These are phyloP conservation scores for Oleoguttula mirabilis DNA, from an alignment of 495 filamentous ascomycete species.

Conservation along the genomic window DNA sequence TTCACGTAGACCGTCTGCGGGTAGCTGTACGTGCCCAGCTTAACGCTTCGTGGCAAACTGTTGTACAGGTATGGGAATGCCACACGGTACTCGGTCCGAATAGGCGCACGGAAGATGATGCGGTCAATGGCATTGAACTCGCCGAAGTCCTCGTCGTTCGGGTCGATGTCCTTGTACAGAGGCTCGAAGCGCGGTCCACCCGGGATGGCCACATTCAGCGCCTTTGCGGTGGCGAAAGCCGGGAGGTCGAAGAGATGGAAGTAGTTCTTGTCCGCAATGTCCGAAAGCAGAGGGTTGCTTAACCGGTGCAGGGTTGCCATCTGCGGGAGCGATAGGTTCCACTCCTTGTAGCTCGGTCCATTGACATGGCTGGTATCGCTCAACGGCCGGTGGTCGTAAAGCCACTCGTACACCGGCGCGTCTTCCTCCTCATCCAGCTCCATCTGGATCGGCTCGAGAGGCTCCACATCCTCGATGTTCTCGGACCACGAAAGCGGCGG, in stretches of 20 bases:
- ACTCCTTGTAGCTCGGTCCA: slow-evolving; percentile 90
- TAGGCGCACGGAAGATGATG: slow-evolving; percentile 95
- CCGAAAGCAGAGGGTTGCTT: slow-evolving; percentile 81
- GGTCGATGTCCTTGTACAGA: slow-evolving; percentile 96
- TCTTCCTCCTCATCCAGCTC: slow-evolving; percentile 97
- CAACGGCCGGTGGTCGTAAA: slow-evolving; percentile 91
- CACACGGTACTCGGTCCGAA: slow-evolving; percentile 91
- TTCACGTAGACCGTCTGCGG: slow-evolving; percentile 86
- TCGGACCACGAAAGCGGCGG: slow-evolving; percentile 95
- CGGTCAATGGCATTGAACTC: slow-evolving; percentile 99
- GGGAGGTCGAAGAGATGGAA: slow-evolving; percentile 96
- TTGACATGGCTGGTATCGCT: slow-evolving; percentile 89
- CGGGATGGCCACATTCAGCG: slow-evolving; percentile 90
- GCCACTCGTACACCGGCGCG: slow-evolving; percentile 82
- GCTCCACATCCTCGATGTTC: slow-evolving; percentile 97
- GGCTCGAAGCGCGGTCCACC: slow-evolving; percentile 97
- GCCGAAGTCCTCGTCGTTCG: slow-evolving; percentile 98
- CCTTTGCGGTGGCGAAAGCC: slow-evolving; percentile 93
- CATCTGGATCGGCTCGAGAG: slow-evolving; percentile 96
- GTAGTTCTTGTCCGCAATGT: slow-evolving; percentile 92
- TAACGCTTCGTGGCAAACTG: slow-evolving; percentile 85
- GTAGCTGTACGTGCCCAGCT: slow-evolving; percentile 85
- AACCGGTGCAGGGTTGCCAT: slow-evolving; percentile 93
- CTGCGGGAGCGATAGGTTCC: slow-evolving; percentile 89
- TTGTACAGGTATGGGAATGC: slow-evolving; percentile 94